phyloP scores from a whole-genome alignment of 164 flowering plant genomes.

The Warburgia ugandensis region DNA sequence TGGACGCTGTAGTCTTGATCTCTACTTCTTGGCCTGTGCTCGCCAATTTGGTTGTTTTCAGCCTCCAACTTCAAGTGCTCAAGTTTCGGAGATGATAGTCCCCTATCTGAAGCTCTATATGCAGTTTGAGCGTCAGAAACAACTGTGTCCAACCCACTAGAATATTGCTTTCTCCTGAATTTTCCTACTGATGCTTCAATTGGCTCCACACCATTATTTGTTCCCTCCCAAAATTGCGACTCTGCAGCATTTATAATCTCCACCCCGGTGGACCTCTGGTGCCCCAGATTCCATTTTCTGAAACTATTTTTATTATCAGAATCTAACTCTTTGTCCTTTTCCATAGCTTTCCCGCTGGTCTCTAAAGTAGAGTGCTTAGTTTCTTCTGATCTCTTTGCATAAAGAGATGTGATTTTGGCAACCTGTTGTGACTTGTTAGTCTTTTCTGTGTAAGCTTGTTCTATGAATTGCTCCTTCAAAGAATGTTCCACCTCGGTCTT shows the following conservation, averaged over 20 bases:
- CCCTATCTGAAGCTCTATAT: slow-evolving; percentile 11
- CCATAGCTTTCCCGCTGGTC: background rate
- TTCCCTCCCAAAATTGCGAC: too few relatives aligned
- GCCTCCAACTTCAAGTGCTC: slow-evolving; percentile 4
- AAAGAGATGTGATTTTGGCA: background rate
- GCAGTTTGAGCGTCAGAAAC: slow-evolving; percentile 11
- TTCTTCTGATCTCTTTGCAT: slow-evolving; percentile 2
- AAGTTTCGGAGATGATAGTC: background rate
- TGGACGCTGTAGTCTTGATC: slow-evolving; percentile 3
- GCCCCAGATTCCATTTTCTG: too few relatives aligned
- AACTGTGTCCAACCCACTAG: slow-evolving; percentile 11
- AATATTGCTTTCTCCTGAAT: slow-evolving; percentile 8
- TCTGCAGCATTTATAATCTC: too few relatives aligned
- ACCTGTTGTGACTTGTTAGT: slow-evolving; percentile 5
- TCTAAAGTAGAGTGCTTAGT: background rate
- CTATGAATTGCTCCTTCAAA: slow-evolving; percentile 4
- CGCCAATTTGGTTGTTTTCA: too few relatives aligned
- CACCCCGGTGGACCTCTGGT: too few relatives aligned
- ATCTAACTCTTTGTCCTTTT: background rate
- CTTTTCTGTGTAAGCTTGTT: slow-evolving; percentile 12
- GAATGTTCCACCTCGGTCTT: slow-evolving; percentile 15
- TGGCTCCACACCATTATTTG: background rate
- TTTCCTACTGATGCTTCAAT: background rate
- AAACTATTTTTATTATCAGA: too few relatives aligned
- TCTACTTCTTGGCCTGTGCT: background rate